A percentile compares a stretch with the other conserved stretches of the same genome.
These are phyloP conservation scores for Fusarium guadeloupense DNA, from an alignment of 2,329 filamentous ascomycete species.

Conservation along the genomic window DNA sequence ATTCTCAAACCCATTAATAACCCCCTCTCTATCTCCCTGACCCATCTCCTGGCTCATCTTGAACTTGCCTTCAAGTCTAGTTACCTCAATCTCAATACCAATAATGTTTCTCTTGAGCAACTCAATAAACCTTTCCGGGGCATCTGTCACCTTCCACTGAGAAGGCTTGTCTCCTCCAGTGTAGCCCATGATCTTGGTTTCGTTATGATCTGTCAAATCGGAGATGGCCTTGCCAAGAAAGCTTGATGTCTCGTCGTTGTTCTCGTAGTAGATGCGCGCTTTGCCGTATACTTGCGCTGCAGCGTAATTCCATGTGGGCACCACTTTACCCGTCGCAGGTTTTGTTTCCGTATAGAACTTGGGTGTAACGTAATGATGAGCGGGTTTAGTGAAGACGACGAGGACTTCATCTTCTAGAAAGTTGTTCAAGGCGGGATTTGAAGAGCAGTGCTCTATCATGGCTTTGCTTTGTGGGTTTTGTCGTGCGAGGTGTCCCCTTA, in stretches of 20 bases:
- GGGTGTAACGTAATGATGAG: conserved; percentile 72
- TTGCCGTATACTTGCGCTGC: conserved; percentile 71
- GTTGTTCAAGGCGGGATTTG: conserved; percentile 8
- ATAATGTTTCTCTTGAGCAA: conserved; percentile 67
- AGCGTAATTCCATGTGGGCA: conserved; percentile 76
- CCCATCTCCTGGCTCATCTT: conserved; percentile 72
- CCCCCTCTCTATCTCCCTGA: conserved; percentile 62
- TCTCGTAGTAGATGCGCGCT: conserved; percentile 62
- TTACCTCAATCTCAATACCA: conserved; percentile 67
- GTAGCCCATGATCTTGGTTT: conserved; percentile 66
- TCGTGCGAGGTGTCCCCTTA: conserved; percentile 70
- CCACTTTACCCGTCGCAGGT: conserved; percentile 70
- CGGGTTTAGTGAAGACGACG: conserved; percentile 68
- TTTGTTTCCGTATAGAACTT: conserved; percentile 75
- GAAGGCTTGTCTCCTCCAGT: conserved; percentile 47
- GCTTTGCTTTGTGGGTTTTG: conserved; percentile 71
- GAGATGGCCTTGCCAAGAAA: conserved; percentile 60
- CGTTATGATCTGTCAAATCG: conserved; percentile 61
- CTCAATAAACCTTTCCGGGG: conserved; percentile 63
- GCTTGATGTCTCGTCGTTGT: conserved; percentile 51
- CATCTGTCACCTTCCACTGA: conserved; percentile 65
- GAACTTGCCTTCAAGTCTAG: conserved; percentile 66
- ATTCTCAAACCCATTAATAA: conserved; percentile 62
- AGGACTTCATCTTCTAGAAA: conserved; percentile 63
- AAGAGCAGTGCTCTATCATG: conserved; percentile 57